phyloP scores from a whole-genome alignment of 139 green algal genomes.

The Asterochloris sp. region DNA sequence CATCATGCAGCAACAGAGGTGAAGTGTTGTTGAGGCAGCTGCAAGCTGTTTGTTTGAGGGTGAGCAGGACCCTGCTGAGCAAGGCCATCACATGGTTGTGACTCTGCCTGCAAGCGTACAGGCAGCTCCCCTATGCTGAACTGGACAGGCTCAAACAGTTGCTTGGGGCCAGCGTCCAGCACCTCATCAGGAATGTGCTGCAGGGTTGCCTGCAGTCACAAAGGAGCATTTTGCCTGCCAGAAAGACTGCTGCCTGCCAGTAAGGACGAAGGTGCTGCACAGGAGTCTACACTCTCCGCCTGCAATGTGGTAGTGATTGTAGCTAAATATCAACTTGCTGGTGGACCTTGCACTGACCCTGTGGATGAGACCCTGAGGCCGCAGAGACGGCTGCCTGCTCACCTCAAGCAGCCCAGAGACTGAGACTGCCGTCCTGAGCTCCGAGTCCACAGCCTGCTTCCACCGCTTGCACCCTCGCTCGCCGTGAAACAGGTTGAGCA shows the following conservation, averaged over 20 bases:
- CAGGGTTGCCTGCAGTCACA: conserved; percentile 34
- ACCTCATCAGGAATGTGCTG: conserved; percentile 35
- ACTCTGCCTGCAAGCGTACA: no score
- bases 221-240: not conserved
- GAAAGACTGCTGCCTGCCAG: not conserved
- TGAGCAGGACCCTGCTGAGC: no score
- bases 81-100: no score
- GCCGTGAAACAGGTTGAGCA: conserved; percentile 82
- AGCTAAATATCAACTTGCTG: not conserved
- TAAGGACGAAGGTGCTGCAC: not conserved
- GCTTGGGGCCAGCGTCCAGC: conserved; percentile 46
- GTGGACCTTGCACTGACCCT: not conserved
- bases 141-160: not conserved
- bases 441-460: conserved; percentile 33
- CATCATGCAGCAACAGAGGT: no score
- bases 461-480: conserved; percentile 59
- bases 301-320: not conserved
- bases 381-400: not conserved
- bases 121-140: no score
- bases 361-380: not conserved
- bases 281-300: not conserved
- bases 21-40: no score
- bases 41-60: no score
- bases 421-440: conserved; percentile 28
- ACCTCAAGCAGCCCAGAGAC: conserved; percentile 28